phyloP scores from a whole-genome alignment of 768 basidiomycete genomes.

The Suillus brevipes region DNA sequence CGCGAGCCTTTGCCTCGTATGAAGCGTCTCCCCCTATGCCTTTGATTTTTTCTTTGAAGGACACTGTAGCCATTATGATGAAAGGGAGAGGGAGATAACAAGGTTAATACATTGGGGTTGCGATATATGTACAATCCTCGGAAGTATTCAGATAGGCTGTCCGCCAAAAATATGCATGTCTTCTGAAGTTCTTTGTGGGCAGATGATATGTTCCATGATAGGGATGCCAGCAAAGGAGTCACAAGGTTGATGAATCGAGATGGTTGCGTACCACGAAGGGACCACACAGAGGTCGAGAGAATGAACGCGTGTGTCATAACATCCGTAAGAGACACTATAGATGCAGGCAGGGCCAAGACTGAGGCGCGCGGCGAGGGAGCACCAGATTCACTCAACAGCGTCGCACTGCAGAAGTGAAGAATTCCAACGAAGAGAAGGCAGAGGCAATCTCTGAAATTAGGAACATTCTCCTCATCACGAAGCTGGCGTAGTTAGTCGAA shows the following conservation, averaged over 20 bases:
- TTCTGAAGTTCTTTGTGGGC: background rate
- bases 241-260: background rate
- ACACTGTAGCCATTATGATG: constrained; percentile 8
- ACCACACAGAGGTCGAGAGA: background rate
- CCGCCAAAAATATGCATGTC: background rate
- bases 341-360: background rate
- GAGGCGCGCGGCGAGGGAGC: background rate
- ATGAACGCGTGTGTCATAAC: background rate
- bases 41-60: constrained; percentile 23
- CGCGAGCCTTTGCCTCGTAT: constrained; percentile 21
- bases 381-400: background rate
- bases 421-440: background rate
- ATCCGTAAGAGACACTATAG: background rate
- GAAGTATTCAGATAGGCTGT: background rate
- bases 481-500: background rate
- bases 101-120: background rate
- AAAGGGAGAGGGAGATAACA: constrained; percentile 11
- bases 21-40: constrained; percentile 23
- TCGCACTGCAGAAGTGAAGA: background rate
- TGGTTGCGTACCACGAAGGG: background rate
- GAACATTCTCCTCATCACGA: background rate
- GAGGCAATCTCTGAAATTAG: background rate
- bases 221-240: background rate
- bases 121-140: background rate
- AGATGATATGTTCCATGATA: background rate